A percentile compares a stretch with the other conserved stretches of the same genome.
Evolutionary conservation across 2,329 filamentous ascomycete genomes (phyloP).

Genomic region (Huntiella decipiens): DNA sequence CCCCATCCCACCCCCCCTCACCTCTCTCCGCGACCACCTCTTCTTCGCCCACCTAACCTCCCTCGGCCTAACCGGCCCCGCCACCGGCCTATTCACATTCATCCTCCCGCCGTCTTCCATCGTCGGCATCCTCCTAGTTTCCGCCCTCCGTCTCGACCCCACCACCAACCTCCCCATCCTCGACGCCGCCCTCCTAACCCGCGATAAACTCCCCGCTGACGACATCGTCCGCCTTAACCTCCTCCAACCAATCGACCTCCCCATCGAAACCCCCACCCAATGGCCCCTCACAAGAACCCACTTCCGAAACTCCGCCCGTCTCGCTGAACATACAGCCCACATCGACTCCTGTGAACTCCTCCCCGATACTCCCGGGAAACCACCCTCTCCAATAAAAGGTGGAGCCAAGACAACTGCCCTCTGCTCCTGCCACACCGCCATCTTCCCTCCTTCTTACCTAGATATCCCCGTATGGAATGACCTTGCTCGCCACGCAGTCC

Average conservation of each 20-base stretch:
- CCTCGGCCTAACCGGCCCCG: constrained; percentile 25
- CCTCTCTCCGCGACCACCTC: constrained; percentile 14
- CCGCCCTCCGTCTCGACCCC: constrained; percentile 25
- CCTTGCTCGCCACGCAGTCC: not conserved
- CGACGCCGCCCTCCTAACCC: constrained; percentile 28
- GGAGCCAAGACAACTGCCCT: not conserved
- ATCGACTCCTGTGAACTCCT: constrained; percentile 26
- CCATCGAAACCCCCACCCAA: constrained; percentile 27
- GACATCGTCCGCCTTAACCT: constrained; percentile 21
- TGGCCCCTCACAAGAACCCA: constrained; percentile 25
- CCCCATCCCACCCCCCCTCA: not conserved
- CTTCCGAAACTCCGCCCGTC: constrained; percentile 26
- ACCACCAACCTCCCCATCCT: constrained; percentile 24
- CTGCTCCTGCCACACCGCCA: not conserved
- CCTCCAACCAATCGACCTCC: constrained; percentile 20
- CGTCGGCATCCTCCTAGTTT: constrained; percentile 19
- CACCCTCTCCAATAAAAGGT: not conserved
- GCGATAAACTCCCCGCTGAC: constrained; percentile 22
- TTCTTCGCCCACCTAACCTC: constrained; percentile 28
- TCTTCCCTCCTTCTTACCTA: not conserved
- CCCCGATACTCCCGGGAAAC: constrained; percentile 28
- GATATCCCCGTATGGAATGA: not conserved
- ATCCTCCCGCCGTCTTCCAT: not conserved
- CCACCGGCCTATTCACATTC: constrained; percentile 20
- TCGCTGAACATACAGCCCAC: constrained; percentile 21